Percentiles rank a stretch among this genome's conserved stretches.
Evolutionary conservation across 2,329 filamentous ascomycete species (phyloP).

Genomic region (Fusarium denticulatum): DNA sequence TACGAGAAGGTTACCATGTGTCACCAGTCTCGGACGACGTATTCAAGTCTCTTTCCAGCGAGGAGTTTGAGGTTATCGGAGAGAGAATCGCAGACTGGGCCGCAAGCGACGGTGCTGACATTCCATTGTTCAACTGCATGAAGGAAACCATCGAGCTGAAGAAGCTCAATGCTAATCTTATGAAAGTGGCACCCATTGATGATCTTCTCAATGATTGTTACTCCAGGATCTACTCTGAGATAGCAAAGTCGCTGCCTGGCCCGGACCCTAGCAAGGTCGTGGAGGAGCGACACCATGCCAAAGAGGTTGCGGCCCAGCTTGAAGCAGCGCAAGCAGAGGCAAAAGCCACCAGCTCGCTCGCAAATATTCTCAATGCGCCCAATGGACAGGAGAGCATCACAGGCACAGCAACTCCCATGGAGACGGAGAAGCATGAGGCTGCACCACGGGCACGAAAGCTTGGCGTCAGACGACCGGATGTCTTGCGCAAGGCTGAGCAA

Average conservation of each 20-base stretch:
- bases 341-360: conserved; percentile 51
- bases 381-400: conserved; percentile 52
- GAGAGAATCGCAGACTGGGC: conserved; percentile 67
- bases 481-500: conserved; percentile 70
- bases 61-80: conserved; percentile 67
- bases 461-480: conserved; percentile 64
- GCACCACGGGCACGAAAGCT: conserved; percentile 53
- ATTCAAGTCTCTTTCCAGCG: conserved; percentile 63
- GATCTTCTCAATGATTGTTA: conserved; percentile 95
- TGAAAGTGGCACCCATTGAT: conserved; percentile 87
- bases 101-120: conserved; percentile 49
- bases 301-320: conserved; percentile 53
- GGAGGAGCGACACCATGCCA: conserved; percentile 56
- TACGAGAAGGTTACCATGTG: conserved; percentile 61
- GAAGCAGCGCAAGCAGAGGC: conserved; percentile 48
- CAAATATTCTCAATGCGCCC: conserved; percentile 55
- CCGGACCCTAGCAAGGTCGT: conserved; percentile 58
- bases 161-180: conserved; percentile 84
- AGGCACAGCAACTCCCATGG: conserved; percentile 48
- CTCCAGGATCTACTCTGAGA: conserved; percentile 75
- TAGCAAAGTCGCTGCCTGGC: conserved; percentile 68
- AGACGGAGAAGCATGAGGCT: conserved; percentile 55
- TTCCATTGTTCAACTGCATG: conserved; percentile 62
- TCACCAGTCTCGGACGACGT: conserved; percentile 60
- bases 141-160: conserved; percentile 69